A percentile compares a stretch with the other conserved stretches of the same genome.
Evolutionary conservation across 2,329 filamentous ascomycete species (phyloP).

Genomic region (Pezicula carpinea): DNA sequence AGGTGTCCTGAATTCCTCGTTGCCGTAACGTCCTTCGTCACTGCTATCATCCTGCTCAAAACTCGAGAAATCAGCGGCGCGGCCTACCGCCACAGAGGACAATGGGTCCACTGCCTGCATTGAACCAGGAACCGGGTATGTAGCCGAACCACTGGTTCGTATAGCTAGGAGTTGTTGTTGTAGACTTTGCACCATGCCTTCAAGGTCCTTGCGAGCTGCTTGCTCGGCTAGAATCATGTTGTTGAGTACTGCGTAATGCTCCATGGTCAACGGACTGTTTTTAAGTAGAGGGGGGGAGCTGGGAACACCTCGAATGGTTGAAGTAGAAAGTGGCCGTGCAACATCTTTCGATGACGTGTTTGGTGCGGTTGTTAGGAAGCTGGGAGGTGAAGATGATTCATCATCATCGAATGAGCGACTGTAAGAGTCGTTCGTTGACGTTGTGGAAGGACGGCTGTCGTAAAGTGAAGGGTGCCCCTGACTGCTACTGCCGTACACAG

Average conservation of each 20-base stretch:
- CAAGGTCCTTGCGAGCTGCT: constrained; percentile 48
- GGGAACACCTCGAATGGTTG: constrained; percentile 24
- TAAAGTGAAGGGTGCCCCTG: constrained; percentile 2
- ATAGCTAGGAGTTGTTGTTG: constrained; percentile 20
- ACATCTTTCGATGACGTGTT: constrained; percentile 7
- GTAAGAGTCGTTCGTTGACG: constrained; percentile 20
- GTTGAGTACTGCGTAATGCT: constrained; percentile 46
- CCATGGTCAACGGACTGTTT: constrained; percentile 29
- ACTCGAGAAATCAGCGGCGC: constrained; percentile 11
- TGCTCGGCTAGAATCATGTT: constrained; percentile 53
- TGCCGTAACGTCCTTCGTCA: constrained; percentile 28
- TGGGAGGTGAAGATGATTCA: constrained; percentile 7
- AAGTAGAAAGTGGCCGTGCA: constrained; percentile 26
- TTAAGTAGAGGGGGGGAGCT: constrained; percentile 22
- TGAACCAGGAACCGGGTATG: constrained; percentile 11
- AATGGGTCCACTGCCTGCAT: constrained; percentile 2
- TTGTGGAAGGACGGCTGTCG: constrained; percentile 21
- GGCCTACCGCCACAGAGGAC: neutral
- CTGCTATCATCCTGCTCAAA: constrained; percentile 27
- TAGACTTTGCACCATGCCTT: constrained; percentile 50
- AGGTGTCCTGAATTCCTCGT: constrained; percentile 49
- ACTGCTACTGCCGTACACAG: constrained; percentile 5
- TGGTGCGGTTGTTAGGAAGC: constrained; percentile 1
- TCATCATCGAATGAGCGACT: constrained; percentile 17
- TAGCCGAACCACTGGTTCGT: neutral